Conservation (phyloP, 495 filamentous ascomycete genomes). For the Penicillium pancosmium region DNA sequence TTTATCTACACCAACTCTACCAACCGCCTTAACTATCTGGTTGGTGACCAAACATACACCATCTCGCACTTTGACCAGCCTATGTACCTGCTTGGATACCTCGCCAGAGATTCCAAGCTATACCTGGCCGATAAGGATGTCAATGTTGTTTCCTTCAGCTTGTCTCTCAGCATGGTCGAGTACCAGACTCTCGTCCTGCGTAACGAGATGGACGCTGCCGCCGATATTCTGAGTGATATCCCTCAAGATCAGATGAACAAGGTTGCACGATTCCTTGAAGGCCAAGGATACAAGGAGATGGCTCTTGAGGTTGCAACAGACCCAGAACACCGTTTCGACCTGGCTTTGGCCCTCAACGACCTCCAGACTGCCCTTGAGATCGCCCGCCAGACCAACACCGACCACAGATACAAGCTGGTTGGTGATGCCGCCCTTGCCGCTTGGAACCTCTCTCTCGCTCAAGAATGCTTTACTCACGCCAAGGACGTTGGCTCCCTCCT, state of each 20-base stretch:
- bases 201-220: slow-evolving; percentile 90
- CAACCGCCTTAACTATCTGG: slow-evolving; percentile 96
- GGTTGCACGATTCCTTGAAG: slow-evolving; percentile 96
- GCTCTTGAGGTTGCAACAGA: slow-evolving; percentile 97
- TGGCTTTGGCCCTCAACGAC: slow-evolving; percentile 81
- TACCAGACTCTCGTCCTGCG: slow-evolving; percentile 97
- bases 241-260: slow-evolving; percentile 93
- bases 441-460: slow-evolving; percentile 86
- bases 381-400: slow-evolving; percentile 78
- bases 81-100: slow-evolving; percentile 94
- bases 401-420: slow-evolving; percentile 97
- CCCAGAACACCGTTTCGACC: slow-evolving; percentile 93
- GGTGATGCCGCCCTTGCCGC: slow-evolving; percentile 85
- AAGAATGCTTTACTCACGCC: slow-evolving; percentile 88
- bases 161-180: slow-evolving; percentile 93
- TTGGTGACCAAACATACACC: slow-evolving; percentile 98
- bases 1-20: slow-evolving; percentile 98
- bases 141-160: slow-evolving; percentile 82
- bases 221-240: slow-evolving; percentile 79
- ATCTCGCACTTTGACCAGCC: slow-evolving; percentile 94
- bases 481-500: slow-evolving; percentile 89
- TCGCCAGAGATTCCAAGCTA: slow-evolving; percentile 88
- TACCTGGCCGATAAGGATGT: slow-evolving; percentile 97
- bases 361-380: slow-evolving; percentile 83
- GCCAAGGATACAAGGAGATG: slow-evolving; percentile 93